Evolutionary conservation across 495 filamentous ascomycete genomes (phyloP), one percentile per base, ranked within the genome.

Genomic region (Trichocladium antarcticum): DNA sequence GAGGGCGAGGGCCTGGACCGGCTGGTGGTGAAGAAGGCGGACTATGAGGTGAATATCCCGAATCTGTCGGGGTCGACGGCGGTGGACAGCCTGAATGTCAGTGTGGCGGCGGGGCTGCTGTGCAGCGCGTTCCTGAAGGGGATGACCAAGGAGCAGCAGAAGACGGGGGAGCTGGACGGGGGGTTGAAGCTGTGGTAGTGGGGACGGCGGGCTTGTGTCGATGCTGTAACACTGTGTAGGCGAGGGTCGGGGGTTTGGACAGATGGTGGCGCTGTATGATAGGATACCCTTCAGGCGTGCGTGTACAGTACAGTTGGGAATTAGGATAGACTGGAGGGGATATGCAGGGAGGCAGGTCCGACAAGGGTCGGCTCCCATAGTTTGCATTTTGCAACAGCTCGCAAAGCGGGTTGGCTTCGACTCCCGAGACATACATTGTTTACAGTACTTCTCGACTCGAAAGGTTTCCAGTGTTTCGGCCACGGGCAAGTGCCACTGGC

Each of bases 21-120:
- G 42, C 74, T 75, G 44, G 63, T 93, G 42, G 74, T 75, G 40
- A 75, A 69, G 35, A 70, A 77, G 50, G 83, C 84, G 0, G 79
- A 92, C 47, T 70, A 62, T 24, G 67, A 75, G 47, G 61, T 79
- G n/a, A 73, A 65, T 32, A 74, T 79, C 38, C 71, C 70, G n/a
- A 70, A 70, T 31, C 42, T 68, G 19, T 49, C 55, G 12, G 63
- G 65, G 9, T 51, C 63, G 6, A 52, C 47, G 16, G 71, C 66
- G 12, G 71, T 88, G 14, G 89, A 95, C 51, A 92, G 86, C 65
- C 69, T 95, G 57, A 94, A 95, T 60, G 89, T 94, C 4, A 83
- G 83, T 54, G 86, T 89, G 14, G 89, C 89, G n/a, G 78, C 82
- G 5, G 86, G 77, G 5, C 61, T 95, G 31, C 63, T 95, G 36